phyloP scores from a whole-genome alignment of 2,329 filamentous ascomycete genomes.

The Penicillium psychrosexuale region DNA sequence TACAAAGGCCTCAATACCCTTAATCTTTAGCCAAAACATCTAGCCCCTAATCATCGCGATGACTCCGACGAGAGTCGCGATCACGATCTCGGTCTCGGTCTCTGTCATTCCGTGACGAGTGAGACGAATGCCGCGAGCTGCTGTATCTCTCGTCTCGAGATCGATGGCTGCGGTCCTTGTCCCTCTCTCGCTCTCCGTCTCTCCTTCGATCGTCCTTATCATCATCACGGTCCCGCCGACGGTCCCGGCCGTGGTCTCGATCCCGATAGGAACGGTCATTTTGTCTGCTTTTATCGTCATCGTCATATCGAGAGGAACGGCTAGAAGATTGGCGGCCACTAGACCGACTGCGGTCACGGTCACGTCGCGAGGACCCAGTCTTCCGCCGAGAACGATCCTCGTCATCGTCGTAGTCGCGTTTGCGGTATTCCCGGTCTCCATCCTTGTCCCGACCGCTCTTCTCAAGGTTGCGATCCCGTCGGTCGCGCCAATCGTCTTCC shows the following conservation, averaged over 20 bases:
- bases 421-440: slow-evolving; percentile 34
- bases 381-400: slow-evolving; percentile 39
- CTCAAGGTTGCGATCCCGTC: slow-evolving; percentile 45
- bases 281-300: slow-evolving; percentile 33
- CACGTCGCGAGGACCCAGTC: slow-evolving; percentile 38
- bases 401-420: slow-evolving; percentile 34
- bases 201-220: slow-evolving; percentile 22
- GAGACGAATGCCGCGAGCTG: slow-evolving; percentile 33
- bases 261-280: slow-evolving; percentile 37
- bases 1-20: background rate
- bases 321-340: slow-evolving; percentile 35
- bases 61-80: slow-evolving; percentile 31
- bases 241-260: slow-evolving; percentile 29
- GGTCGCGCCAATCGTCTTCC: slow-evolving; percentile 46
- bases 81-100: slow-evolving; percentile 24
- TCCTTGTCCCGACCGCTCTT: slow-evolving; percentile 38
- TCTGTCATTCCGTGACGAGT: slow-evolving; percentile 30
- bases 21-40: background rate
- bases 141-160: slow-evolving; percentile 33
- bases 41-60: slow-evolving; percentile 26
- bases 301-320: slow-evolving; percentile 38
- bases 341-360: slow-evolving; percentile 37
- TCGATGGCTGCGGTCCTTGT: slow-evolving; percentile 31
- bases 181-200: slow-evolving; percentile 26
- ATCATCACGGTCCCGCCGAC: slow-evolving; percentile 33